These are phyloP conservation scores for Aspergillus amoenus DNA, from an alignment of 2,329 filamentous ascomycete species.

Conservation along the genomic window DNA sequence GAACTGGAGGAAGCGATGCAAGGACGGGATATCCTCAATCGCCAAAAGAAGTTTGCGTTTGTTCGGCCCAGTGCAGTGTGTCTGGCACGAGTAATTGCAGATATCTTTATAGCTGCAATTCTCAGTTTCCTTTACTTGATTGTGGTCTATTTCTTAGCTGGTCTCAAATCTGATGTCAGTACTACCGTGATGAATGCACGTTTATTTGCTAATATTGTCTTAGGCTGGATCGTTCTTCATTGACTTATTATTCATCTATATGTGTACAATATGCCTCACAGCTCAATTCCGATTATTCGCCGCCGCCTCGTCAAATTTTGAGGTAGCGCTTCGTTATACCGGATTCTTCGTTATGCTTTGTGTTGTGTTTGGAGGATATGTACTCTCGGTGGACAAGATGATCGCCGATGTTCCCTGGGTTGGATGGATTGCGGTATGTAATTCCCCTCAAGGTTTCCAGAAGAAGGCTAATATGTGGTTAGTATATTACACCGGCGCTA, in stretches of 20 bases:
- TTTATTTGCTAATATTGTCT: not conserved
- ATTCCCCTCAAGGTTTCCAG: not conserved
- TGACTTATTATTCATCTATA: slow-evolving; percentile 60
- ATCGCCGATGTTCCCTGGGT: slow-evolving; percentile 60
- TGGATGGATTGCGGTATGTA: slow-evolving; percentile 51
- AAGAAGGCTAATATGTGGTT: slow-evolving; percentile 17
- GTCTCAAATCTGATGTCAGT: slow-evolving; percentile 28
- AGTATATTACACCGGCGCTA: slow-evolving; percentile 47
- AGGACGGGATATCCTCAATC: slow-evolving; percentile 65
- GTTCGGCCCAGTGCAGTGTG: slow-evolving; percentile 62
- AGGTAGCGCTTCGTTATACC: slow-evolving; percentile 61
- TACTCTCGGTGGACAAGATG: slow-evolving; percentile 59
- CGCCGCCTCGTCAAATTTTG: slow-evolving; percentile 58
- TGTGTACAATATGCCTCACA: slow-evolving; percentile 58
- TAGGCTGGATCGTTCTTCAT: slow-evolving; percentile 62
- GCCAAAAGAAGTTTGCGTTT: slow-evolving; percentile 64
- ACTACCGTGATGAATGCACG: no score
- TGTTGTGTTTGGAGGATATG: slow-evolving; percentile 62
- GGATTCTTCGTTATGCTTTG: slow-evolving; percentile 60
- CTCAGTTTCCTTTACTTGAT: slow-evolving; percentile 57
- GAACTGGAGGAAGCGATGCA: slow-evolving; percentile 75
- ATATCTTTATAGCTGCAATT: slow-evolving; percentile 54
- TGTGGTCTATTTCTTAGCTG: slow-evolving; percentile 62
- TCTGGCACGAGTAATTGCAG: slow-evolving; percentile 57
- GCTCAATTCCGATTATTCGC: slow-evolving; percentile 64